Evolutionary conservation across 2,329 filamentous ascomycete species (phyloP).

Genomic region (Blastomyces gilchristii): DNA sequence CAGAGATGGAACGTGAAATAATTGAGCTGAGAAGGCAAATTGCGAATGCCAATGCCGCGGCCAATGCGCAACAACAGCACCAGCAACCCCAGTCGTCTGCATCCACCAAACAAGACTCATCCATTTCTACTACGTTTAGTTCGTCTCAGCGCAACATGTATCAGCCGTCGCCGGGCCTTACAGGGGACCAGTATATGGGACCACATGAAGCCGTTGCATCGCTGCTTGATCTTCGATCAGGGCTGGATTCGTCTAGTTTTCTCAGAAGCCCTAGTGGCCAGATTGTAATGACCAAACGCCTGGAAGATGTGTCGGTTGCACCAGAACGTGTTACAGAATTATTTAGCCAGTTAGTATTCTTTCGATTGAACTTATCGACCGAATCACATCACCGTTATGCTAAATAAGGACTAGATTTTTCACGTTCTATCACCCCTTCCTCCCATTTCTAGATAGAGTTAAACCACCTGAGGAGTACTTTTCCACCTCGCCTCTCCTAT

Average conservation of each 20-base stretch:
- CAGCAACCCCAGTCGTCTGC: conserved; percentile 19
- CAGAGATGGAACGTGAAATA: conserved; percentile 52
- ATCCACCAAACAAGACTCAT: conserved; percentile 27
- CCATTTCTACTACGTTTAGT: conserved; percentile 22
- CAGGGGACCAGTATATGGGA: conserved; percentile 35
- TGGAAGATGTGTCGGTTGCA: conserved; percentile 42
- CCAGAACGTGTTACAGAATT: conserved; percentile 36
- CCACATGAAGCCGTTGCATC: conserved; percentile 43
- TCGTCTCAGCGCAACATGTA: conserved; percentile 8
- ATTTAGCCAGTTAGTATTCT: conserved; percentile 34
- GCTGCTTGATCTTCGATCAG: conserved; percentile 40
- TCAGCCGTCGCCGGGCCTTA: conserved; percentile 21
- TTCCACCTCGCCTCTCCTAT: conserved; percentile 51
- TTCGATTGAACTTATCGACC: background rate
- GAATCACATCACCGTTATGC: background rate
- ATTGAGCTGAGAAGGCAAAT: conserved; percentile 42
- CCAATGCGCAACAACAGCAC: conserved; percentile 18
- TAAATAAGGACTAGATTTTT: conserved; percentile 45
- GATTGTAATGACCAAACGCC: conserved; percentile 35
- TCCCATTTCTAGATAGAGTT: conserved; percentile 51
- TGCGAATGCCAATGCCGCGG: conserved; percentile 26
- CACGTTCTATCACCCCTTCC: conserved; percentile 52
- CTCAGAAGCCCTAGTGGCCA: conserved; percentile 42
- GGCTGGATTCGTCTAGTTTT: conserved; percentile 34
- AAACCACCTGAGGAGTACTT: conserved; percentile 49